phyloP scores from a whole-genome alignment of 495 filamentous ascomycete genomes.

The Elaphomyces granulatus region DNA sequence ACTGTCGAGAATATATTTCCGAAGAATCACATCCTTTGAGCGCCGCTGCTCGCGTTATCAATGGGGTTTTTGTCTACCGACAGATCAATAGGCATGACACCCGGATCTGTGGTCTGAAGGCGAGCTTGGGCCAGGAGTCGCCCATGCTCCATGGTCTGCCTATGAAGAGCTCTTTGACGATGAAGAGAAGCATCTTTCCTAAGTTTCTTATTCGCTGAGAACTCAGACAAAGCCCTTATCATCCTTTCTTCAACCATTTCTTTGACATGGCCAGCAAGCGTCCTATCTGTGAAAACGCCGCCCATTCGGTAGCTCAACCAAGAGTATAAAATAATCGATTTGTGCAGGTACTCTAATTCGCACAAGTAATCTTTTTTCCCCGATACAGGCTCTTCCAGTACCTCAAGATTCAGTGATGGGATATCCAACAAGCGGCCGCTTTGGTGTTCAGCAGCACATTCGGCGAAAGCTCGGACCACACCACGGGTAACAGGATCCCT shows the following conservation, averaged over 20 bases:
- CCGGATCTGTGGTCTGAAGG: conserved; percentile 5
- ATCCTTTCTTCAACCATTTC: conserved; percentile 64
- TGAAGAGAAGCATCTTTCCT: conserved; percentile 28
- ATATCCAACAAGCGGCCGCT: conserved; percentile 55
- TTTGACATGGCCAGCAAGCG: conserved; percentile 70
- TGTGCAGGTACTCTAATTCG: conserved; percentile 63
- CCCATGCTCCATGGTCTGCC: conserved; percentile 21
- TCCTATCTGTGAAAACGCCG: conserved; percentile 66
- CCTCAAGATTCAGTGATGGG: conserved; percentile 44
- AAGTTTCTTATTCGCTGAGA: conserved; percentile 35
- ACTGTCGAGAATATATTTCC: too few relatives aligned
- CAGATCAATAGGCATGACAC: conserved; percentile 5
- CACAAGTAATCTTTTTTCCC: conserved; percentile 39
- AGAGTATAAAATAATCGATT: conserved; percentile 65
- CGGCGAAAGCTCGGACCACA: conserved; percentile 44
- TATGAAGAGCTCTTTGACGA: conserved; percentile 29
- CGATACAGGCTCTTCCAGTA: conserved; percentile 42
- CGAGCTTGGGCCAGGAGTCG: conserved; percentile 12
- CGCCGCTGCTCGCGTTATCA: neutral
- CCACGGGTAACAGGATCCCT: conserved; percentile 12
- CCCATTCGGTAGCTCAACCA: conserved; percentile 66
- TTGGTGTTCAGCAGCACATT: conserved; percentile 48
- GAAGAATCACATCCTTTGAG: neutral
- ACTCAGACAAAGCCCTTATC: conserved; percentile 45
- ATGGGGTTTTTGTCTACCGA: conserved; percentile 4